phyloP scores from a whole-genome alignment of 768 basidiomycete genomes.

The Mycena olivaceomarginata region DNA sequence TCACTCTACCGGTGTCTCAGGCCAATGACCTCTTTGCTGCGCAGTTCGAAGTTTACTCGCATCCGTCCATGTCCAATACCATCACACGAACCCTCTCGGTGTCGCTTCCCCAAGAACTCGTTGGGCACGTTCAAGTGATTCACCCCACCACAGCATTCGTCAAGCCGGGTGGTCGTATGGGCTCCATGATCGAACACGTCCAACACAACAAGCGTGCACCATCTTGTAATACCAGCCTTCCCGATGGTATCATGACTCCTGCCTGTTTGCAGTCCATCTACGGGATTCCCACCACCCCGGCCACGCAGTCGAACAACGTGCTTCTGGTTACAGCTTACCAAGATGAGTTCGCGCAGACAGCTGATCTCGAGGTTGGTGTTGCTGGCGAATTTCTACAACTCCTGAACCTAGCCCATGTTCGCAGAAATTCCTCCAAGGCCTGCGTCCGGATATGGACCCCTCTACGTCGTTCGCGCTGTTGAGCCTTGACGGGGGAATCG shows the following conservation, averaged over 20 bases:
- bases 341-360: neutral
- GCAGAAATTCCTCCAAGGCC: neutral
- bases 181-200: neutral
- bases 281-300: conserved; percentile 25
- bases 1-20: conserved; percentile 18
- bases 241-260: conserved; percentile 13
- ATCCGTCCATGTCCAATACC: neutral
- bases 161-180: neutral
- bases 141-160: neutral
- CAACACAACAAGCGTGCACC: neutral
- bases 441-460: conserved; percentile 10
- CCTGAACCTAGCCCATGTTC: neutral
- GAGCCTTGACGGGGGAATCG: conserved; percentile 8
- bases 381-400: neutral
- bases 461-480: conserved; percentile 2
- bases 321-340: conserved; percentile 25
- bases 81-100: neutral
- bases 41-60: neutral
- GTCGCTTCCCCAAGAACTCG: neutral
- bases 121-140: neutral
- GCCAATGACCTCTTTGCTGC: conserved; percentile 17
- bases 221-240: neutral
- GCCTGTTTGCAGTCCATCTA: conserved; percentile 25
- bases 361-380: conserved; percentile 23
- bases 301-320: conserved; percentile 15